Base-by-base conservation (phyloP, 1,284 basidiomycete species). In the Rhodotorula sp. region DNA sequence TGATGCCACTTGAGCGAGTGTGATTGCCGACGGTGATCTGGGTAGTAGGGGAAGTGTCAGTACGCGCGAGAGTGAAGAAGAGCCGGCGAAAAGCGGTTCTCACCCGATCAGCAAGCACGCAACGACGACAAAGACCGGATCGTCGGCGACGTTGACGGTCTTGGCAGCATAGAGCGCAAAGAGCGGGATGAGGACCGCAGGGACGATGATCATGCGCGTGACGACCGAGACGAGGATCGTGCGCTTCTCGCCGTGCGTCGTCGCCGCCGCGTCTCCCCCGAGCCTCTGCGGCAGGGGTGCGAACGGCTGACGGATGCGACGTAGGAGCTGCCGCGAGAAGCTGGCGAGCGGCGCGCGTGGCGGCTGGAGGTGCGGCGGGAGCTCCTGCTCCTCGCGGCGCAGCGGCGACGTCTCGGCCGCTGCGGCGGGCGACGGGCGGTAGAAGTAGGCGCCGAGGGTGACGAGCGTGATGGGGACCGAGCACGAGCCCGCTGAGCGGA, bases 391-490 rank as follows among this genome's bases (percentile, higher is more conserved):
- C 23, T 64, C 66, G 46, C 45, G 46, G 14, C 64, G 58, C 50
- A 78, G 61, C 17, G 67, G 60, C 2, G 73, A 72, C 48, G 72
- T 52, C 12, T 66, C 63, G 10, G 66, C 41, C 4, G 68, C n/a
- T 34, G 61, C 21, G 41, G 73, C 25, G 7, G 66, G 48, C 14
- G 68, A 69, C 42, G 61, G 71, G 21, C 66, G 61, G 68, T 68
- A 76, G 60, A 80, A 80, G 63, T 80, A 80, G 45, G 79, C 79
- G 44, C 83, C 83, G 42, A 84, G 79, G 58, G 82, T 82, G 19
- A 84, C 78, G 73, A 84, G 80, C 34, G 83, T 83, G 61, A 84
- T 77, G 0, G 83, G 83, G 46, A 84, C 82, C 21, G 81, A 82
- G 74, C 82, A 83, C 13, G 80, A 79, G 27, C 83, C 83, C 14